Conservation (phyloP, 768 basidiomycete species). For the Cystobasidium onofrii region DNA sequence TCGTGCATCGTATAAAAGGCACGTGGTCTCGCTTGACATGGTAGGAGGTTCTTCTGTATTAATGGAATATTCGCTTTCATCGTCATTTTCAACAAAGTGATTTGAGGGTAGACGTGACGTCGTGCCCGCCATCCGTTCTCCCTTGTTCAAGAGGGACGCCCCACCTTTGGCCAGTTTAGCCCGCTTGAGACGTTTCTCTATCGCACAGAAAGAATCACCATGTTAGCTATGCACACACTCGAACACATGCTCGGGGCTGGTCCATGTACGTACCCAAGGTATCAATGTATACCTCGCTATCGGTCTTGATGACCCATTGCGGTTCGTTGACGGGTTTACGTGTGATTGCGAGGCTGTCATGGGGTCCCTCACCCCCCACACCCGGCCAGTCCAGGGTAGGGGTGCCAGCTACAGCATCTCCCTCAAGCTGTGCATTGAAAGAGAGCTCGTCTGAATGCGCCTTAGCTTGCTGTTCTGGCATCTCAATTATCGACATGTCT, state of each 20-base stretch:
- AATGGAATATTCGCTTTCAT: background rate
- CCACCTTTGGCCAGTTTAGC: background rate
- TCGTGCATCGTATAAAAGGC: slow-evolving; percentile 14
- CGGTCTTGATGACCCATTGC: slow-evolving; percentile 8
- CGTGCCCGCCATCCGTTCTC: background rate
- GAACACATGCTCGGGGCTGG: background rate
- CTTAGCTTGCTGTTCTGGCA: background rate
- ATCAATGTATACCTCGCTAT: background rate
- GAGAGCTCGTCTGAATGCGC: background rate
- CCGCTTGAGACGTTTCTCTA: background rate
- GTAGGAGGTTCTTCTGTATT: background rate
- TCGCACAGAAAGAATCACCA: background rate
- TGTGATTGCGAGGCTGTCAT: background rate
- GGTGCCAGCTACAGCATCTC: background rate
- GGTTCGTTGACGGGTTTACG: background rate
- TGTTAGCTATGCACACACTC: background rate
- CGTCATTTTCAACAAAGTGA: background rate
- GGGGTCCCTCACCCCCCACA: background rate
- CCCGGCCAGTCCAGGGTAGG: background rate
- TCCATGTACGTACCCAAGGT: background rate
- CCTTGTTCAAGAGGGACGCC: background rate
- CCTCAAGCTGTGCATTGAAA: background rate
- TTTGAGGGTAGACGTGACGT: background rate
- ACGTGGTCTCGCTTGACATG: background rate
- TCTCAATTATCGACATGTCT: background rate